Evolutionary conservation across 768 basidiomycete species (phyloP).

Genomic region (Neoboletus brunneissimus): DNA sequence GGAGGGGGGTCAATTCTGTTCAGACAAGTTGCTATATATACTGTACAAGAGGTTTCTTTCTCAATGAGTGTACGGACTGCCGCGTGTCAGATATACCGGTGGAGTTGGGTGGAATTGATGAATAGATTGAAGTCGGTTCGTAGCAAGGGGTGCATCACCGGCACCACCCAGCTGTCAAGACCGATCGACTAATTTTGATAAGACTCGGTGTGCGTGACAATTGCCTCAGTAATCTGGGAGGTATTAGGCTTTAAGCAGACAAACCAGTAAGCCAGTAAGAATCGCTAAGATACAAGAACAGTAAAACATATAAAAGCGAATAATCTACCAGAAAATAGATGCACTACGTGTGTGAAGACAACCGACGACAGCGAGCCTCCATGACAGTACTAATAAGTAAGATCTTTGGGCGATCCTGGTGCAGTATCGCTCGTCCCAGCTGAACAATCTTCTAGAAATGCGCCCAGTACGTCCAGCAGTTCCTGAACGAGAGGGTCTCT

Average conservation of each 20-base stretch:
- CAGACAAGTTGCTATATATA: too few relatives aligned
- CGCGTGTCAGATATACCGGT: too few relatives aligned
- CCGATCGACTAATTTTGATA: too few relatives aligned
- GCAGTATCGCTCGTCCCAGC: conserved; percentile 16
- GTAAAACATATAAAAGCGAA: conserved; percentile 17
- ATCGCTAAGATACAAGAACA: conserved; percentile 21
- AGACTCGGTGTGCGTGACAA: too few relatives aligned
- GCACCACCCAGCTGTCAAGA: too few relatives aligned
- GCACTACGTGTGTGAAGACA: not conserved
- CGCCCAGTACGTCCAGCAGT: conserved; percentile 51
- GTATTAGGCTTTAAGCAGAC: not conserved
- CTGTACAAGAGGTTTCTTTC: too few relatives aligned
- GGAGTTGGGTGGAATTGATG: too few relatives aligned
- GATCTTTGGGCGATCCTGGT: not conserved
- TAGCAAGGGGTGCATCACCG: too few relatives aligned
- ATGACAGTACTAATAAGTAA: conserved; percentile 2
- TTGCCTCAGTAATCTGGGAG: too few relatives aligned
- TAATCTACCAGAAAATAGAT: conserved; percentile 19
- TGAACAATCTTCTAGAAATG: conserved; percentile 66
- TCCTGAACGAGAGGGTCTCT: conserved; percentile 62
- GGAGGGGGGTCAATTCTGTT: too few relatives aligned
- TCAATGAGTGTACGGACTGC: too few relatives aligned
- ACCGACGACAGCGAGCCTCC: not conserved
- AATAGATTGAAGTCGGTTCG: too few relatives aligned
- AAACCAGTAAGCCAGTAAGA: conserved; percentile 4